Conservation (phyloP, 305 asterid species). For the Lippia alba region DNA sequence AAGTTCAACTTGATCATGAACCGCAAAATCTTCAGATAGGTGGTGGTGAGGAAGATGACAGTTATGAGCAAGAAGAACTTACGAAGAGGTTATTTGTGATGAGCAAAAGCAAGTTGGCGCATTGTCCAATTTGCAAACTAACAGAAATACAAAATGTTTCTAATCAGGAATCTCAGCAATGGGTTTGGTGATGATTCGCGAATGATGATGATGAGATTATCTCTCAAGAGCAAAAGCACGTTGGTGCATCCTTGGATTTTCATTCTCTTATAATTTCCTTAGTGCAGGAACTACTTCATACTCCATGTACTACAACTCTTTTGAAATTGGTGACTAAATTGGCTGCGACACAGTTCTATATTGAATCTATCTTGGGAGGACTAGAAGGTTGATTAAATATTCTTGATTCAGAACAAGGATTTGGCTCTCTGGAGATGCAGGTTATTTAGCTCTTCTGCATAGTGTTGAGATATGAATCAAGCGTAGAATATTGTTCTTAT, state of each 20-base stretch:
- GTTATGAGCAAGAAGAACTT: background rate
- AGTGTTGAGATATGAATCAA: conserved; percentile 33
- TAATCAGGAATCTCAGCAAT: background rate
- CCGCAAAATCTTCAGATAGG: background rate
- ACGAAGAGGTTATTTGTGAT: background rate
- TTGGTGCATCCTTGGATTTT: background rate
- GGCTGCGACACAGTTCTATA: conserved; percentile 96
- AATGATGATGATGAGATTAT: too few species aligned
- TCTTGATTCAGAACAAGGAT: conserved; percentile 98
- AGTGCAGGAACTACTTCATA: conserved; percentile 28
- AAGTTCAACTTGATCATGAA: conserved; percentile 7
- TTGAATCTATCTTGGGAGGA: conserved; percentile 99
- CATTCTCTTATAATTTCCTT: conserved; percentile 23
- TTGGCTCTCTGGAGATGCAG: conserved; percentile 98
- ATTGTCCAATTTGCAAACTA: background rate
- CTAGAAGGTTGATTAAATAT: conserved; percentile 96
- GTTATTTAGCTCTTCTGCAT: conserved; percentile 53
- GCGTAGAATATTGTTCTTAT: conserved; percentile 32
- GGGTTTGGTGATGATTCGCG: background rate
- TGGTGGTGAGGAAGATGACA: background rate
- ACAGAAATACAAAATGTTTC: background rate
- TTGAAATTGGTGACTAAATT: conserved; percentile 79
- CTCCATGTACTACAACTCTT: conserved; percentile 33
- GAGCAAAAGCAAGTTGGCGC: background rate
- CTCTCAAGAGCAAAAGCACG: too few species aligned